phyloP scores from a whole-genome alignment of 2,329 filamentous ascomycete species.

The Calonectria honghensis region DNA sequence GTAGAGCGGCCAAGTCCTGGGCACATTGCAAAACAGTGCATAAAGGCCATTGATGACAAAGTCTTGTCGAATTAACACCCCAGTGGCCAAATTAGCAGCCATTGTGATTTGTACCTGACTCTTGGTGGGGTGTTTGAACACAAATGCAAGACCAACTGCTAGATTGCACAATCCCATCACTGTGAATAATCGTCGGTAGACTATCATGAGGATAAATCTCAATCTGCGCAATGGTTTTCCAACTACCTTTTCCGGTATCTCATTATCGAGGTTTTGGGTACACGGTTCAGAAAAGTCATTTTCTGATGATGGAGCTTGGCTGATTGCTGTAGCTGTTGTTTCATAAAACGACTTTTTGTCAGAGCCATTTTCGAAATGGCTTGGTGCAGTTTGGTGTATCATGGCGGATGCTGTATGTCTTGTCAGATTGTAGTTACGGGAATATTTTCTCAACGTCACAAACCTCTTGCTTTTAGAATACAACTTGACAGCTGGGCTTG shows the following conservation, averaged over 20 bases:
- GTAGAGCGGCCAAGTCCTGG: slow-evolving; percentile 67
- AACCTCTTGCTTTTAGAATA: neutral
- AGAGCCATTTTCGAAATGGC: neutral
- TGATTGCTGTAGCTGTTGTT: neutral
- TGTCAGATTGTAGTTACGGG: neutral
- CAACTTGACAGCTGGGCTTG: neutral
- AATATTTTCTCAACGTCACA: neutral
- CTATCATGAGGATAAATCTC: slow-evolving; percentile 67
- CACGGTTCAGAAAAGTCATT: neutral
- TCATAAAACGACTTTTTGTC: neutral
- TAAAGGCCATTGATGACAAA: slow-evolving; percentile 72
- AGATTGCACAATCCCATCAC: slow-evolving; percentile 71
- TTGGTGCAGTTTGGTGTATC: neutral
- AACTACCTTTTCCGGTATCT: slow-evolving; percentile 65
- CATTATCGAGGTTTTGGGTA: slow-evolving; percentile 24
- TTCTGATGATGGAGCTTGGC: neutral
- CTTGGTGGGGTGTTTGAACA: slow-evolving; percentile 59
- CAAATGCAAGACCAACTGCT: slow-evolving; percentile 66
- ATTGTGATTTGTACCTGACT: slow-evolving; percentile 64
- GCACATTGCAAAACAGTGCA: slow-evolving; percentile 65
- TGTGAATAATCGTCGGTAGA: slow-evolving; percentile 75
- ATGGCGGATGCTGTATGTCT: neutral
- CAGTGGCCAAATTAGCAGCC: slow-evolving; percentile 69
- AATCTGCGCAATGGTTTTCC: slow-evolving; percentile 62
- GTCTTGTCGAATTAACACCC: slow-evolving; percentile 72